These are phyloP conservation scores for Macrophomina tecta DNA, from an alignment of 2,329 filamentous ascomycete genomes.

Conservation along the genomic window DNA sequence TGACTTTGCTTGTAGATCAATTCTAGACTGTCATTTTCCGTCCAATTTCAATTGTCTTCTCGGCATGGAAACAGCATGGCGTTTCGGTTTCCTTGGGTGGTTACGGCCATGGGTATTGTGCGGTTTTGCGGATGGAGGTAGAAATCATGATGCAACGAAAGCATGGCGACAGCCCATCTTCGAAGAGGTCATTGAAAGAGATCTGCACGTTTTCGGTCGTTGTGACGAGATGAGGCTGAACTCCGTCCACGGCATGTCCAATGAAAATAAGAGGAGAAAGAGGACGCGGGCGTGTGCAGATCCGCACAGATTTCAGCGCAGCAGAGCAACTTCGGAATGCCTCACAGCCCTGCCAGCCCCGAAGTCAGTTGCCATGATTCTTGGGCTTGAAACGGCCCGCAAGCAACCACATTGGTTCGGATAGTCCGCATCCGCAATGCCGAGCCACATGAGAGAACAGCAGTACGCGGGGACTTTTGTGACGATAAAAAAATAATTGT, in stretches of 20 bases:
- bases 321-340: not conserved
- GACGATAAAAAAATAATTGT: not conserved
- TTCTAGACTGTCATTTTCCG: conserved; percentile 6
- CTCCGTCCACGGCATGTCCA: not conserved
- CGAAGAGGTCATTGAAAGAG: conserved; percentile 14
- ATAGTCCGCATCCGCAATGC: too few species aligned
- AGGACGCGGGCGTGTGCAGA: not conserved
- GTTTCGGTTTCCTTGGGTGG: conserved; percentile 16
- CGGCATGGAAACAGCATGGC: conserved; percentile 25
- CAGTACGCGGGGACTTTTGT: not conserved
- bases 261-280: not conserved
- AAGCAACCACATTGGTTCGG: too few species aligned
- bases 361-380: too few species aligned
- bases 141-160: conserved; percentile 22
- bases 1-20: conserved; percentile 1
- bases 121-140: conserved; percentile 10
- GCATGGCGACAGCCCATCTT: conserved; percentile 12
- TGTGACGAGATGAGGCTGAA: not conserved
- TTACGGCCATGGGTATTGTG: conserved; percentile 19
- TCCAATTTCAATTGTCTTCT: conserved; percentile 19
- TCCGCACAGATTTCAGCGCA: not conserved
- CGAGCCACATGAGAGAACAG: too few species aligned
- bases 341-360: not conserved
- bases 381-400: too few species aligned
- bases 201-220: not conserved